A percentile compares a stretch with the other conserved stretches of the same genome.
Evolutionary conservation across 768 basidiomycete species (phyloP).

Genomic region (Tephrocybe sp.): DNA sequence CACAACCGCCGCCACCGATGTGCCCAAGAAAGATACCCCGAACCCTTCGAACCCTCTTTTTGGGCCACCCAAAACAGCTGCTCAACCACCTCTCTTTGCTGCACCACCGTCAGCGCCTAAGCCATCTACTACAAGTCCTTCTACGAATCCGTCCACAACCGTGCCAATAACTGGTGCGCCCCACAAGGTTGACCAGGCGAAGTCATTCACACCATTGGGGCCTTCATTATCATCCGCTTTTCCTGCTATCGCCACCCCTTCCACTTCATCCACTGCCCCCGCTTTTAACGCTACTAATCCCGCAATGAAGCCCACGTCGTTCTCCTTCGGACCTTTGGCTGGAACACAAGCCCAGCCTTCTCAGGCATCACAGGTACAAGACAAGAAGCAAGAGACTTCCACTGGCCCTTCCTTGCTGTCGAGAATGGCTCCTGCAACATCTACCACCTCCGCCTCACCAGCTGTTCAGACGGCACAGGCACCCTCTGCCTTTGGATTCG

Average conservation of each 20-base stretch:
- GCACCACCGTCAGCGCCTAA: constrained; percentile 13
- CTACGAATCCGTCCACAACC: constrained; percentile 1
- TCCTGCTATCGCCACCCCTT: neutral
- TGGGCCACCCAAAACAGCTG: constrained; percentile 3
- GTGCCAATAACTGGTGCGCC: too few relatives aligned
- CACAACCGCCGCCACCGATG: constrained; percentile 12
- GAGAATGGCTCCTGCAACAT: constrained; percentile 16
- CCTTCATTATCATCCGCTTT: constrained; percentile 1
- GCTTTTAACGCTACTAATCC: neutral
- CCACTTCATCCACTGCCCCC: neutral
- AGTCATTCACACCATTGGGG: constrained; percentile 11
- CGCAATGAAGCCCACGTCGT: constrained; percentile 8
- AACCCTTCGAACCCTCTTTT: constrained; percentile 4
- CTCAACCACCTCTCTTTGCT: constrained; percentile 9
- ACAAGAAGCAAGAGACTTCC: constrained; percentile 11
- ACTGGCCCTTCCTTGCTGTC: constrained; percentile 21
- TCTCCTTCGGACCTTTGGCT: constrained; percentile 6
- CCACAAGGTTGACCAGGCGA: constrained; percentile 5
- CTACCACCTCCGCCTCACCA: constrained; percentile 15
- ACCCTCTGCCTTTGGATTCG: constrained; percentile 18
- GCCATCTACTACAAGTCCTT: constrained; percentile 4
- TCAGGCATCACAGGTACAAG: constrained; percentile 7
- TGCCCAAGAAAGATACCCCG: constrained; percentile 10
- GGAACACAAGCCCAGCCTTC: constrained; percentile 13
- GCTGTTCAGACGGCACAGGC: constrained; percentile 5